Percentiles rank a stretch among this genome's conserved stretches.
Conservation (phyloP, 495 filamentous ascomycete genomes). For the Aspergillus panamensis region DNA sequence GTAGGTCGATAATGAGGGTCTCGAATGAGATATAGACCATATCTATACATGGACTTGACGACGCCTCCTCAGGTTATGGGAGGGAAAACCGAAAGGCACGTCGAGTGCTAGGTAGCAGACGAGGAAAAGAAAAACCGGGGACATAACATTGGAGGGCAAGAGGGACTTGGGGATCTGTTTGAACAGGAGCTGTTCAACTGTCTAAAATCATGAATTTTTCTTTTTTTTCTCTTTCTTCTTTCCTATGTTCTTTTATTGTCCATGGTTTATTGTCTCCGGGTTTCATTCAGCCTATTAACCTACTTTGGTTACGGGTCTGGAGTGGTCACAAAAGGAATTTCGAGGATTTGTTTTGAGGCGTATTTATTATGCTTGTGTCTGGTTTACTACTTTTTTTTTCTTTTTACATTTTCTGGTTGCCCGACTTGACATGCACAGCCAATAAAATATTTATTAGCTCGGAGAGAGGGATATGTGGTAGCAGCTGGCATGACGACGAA, state of each 20-base stretch:
- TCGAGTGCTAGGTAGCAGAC: background rate
- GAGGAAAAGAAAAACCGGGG: background rate
- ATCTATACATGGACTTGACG: constrained; percentile 1
- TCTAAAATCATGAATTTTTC: background rate
- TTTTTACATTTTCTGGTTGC: constrained; percentile 7
- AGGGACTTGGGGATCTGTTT: no score
- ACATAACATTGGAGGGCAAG: background rate
- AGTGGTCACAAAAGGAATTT: constrained; percentile 22
- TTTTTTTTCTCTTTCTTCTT: background rate
- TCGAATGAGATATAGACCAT: constrained; percentile 13
- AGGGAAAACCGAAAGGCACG: background rate
- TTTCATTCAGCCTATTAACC: constrained; percentile 7
- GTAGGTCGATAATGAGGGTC: background rate
- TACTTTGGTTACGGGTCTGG: constrained; percentile 18
- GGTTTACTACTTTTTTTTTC: constrained; percentile 19
- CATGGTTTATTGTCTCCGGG: constrained; percentile 18
- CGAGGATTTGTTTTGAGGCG: constrained; percentile 18
- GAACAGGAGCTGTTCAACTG: background rate
- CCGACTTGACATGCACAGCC: constrained; percentile 18
- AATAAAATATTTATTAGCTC: constrained; percentile 13
- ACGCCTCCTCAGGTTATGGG: background rate
- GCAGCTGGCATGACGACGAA: constrained; percentile 22
- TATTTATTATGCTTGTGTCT: constrained; percentile 6
- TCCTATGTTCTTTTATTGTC: constrained; percentile 24
- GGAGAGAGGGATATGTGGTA: constrained; percentile 13